Evolutionary conservation across 1,139 yeast genomes (phyloP).

Genomic region (Hyphopichia khmerensis): DNA sequence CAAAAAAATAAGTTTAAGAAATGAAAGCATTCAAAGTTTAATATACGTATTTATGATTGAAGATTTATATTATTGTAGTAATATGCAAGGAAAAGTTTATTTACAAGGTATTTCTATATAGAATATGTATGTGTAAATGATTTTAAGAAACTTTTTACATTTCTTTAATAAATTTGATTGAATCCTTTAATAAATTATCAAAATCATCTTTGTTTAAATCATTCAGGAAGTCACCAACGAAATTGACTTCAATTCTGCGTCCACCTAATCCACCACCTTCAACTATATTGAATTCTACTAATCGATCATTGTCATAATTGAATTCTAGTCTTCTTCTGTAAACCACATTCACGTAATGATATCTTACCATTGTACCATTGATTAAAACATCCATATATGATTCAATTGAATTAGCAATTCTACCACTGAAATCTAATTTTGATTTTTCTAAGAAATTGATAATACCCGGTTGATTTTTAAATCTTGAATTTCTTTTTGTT

Average conservation of each 20-base stretch:
- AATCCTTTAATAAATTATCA: conserved; percentile 26
- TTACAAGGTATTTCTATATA: neutral
- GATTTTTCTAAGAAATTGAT: conserved; percentile 36
- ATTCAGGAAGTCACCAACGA: conserved; percentile 36
- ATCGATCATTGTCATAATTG: conserved; percentile 19
- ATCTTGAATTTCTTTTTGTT: conserved; percentile 26
- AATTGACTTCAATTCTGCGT: conserved; percentile 44
- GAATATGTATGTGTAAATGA: neutral
- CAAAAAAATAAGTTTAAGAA: conserved; percentile 22
- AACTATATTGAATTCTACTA: conserved; percentile 46
- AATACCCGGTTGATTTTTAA: conserved; percentile 49
- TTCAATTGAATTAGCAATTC: conserved; percentile 31
- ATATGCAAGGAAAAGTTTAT: neutral
- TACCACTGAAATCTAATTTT: conserved; percentile 41
- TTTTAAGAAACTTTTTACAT: no score
- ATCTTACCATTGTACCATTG: conserved; percentile 34
- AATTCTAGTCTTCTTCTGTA: conserved; percentile 48
- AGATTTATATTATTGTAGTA: neutral
- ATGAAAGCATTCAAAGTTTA: conserved; percentile 2
- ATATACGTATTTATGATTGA: neutral
- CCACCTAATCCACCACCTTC: conserved; percentile 64
- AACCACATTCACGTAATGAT: conserved; percentile 42
- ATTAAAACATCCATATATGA: conserved; percentile 37
- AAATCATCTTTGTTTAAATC: conserved; percentile 23
- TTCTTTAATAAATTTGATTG: conserved; percentile 15